Base-by-base conservation (phyloP, 495 filamentous ascomycete species). In the Hypoxylon intermedium region DNA sequence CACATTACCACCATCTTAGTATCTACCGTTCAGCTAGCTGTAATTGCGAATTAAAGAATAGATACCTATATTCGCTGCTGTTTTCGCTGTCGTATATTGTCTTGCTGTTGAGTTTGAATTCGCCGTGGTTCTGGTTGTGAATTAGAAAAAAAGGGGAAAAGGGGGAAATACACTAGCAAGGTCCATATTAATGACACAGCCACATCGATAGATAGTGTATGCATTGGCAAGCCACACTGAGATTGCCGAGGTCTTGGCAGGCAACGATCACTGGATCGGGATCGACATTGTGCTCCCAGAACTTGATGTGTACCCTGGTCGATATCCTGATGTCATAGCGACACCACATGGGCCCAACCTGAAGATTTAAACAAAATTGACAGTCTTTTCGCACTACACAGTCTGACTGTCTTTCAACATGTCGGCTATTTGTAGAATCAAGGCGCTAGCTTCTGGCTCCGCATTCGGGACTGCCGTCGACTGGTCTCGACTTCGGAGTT, bases 401-500 rank as follows among this genome's bases (percentile, higher is more conserved):
- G n/a, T n/a, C n/a, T 20, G 24, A 13, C 11, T 36, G 33, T 41
- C 26, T 49, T 19, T 43, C 20, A 37, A 26, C 6, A 54, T 61
- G 37, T 30, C 18, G 15, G 37, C 20, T 9, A 6, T 18, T 20
- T 11, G 36, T 37, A 44, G 15, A 12, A 36, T 5, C 5, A 48
- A 26, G 16, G 23, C 34, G 43, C 19, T 61, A 42, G 5, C 21
- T 28, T 5, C 23, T 46, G 54, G 48, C n/a, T 23, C 11, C 40
- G 40, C 18, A 24, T 42, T 15, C 21, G 3, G 20, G 11, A 23
- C 46, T 18, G 36, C 18, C 26, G 28, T 41, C 47, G 46, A 36
- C 18, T 34, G 47, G 40, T 52, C 53, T 52, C 53, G 53, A 57
- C 59, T 41, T 53, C 38, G 13, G 53, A 7, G 40, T 41, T 52